Evolutionary conservation across 83 land plant species (phyloP), one percentile per base, ranked within the genome.

Genomic region (Picea mariana): DNA sequence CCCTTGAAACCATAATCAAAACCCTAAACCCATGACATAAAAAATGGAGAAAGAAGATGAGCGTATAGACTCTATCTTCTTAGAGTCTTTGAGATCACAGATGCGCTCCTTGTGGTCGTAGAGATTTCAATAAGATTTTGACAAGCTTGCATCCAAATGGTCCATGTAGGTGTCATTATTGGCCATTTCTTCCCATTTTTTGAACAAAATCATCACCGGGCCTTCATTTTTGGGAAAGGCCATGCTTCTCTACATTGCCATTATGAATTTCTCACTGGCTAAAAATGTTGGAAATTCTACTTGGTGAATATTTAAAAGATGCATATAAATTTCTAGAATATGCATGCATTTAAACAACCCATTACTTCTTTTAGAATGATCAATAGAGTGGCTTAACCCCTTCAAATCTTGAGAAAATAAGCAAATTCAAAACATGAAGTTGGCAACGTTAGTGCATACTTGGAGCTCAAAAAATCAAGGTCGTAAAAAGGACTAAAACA

Each of bases 141-240:
- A 78, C 52, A 96, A 79, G 7, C 90, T 88, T 62, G 69, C 63
- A 23, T 91, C 95, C 55, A 89, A 79, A 44, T 84, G 86, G 3
- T 94, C 97, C 21, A 90, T 86, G 78, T 87, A 85, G 8, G 80
- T 79, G 55, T 90, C 87, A 40, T 82, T 52, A 66, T 84, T 81
- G 23, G 88, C 88, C 87, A 94, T 49, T 68, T 88, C 95, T 26
- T 89, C 88, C 78, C 90, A 69, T 88, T 91, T 31, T 31, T 31
- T 1, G 34, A 31, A 31, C 2, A 31, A 31, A 31, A 31, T 31
- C 34, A 1, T 31, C 34, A 31, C n/a, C n/a, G n/a, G 84, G 0
- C 63, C 88, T 79, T 85, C 94, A 84, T 96, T 96, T 77, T 90
- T 94, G n/a, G 86, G 84, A 65, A 94, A 96, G 5, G 42, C 67